Conservation (phyloP, 148 eudicot genomes). For the Mesembryanthemum crystallinum region DNA sequence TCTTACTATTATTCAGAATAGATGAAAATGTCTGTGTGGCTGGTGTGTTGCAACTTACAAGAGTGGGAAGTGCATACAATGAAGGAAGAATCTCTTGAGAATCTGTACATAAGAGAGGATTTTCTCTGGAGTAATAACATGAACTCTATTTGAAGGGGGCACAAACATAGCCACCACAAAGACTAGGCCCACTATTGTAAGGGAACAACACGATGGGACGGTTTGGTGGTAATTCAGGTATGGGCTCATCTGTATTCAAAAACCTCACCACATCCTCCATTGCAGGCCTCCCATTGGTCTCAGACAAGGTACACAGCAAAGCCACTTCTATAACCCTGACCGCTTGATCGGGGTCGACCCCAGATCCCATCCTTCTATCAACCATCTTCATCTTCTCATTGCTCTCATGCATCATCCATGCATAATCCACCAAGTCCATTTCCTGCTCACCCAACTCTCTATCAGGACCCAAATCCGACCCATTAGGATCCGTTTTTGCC, state of each 20-base stretch:
- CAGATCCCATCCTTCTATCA: slow-evolving; percentile 63
- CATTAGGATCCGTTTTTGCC: slow-evolving; percentile 17
- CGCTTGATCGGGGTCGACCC: slow-evolving; percentile 52
- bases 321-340: slow-evolving; percentile 61
- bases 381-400: slow-evolving; percentile 49
- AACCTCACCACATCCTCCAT: slow-evolving; percentile 52
- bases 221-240: slow-evolving; percentile 58
- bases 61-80: no score
- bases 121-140: no score
- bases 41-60: no score
- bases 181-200: slow-evolving; percentile 32
- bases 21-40: no score
- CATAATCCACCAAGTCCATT: slow-evolving; percentile 60
- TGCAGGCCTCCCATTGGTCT: slow-evolving; percentile 59
- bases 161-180: slow-evolving; percentile 36
- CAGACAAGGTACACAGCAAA: slow-evolving; percentile 65
- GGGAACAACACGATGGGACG: slow-evolving; percentile 54
- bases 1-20: no score
- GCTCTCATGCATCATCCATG: slow-evolving; percentile 66
- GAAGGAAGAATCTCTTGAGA: no score
- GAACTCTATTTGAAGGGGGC: slow-evolving; percentile 26
- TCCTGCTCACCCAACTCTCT: slow-evolving; percentile 11
- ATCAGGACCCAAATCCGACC: background rate
- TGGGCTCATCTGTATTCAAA: slow-evolving; percentile 33
- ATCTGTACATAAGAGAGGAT: background rate